Conservation (phyloP, 805 yeast species). For the Wickerhamiella galacta region DNA sequence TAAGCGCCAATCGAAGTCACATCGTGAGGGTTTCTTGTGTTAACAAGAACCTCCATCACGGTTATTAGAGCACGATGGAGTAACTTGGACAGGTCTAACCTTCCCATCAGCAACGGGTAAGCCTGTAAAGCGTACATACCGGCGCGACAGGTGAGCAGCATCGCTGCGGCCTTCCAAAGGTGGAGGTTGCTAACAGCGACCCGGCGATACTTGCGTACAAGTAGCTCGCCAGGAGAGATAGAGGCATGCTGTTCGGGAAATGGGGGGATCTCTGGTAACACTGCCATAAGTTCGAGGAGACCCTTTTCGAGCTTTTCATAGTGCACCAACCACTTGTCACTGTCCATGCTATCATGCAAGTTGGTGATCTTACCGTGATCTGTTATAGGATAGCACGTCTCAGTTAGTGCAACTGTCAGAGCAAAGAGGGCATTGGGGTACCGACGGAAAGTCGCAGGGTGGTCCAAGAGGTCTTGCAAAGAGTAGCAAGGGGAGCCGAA, state of each 20-base stretch:
- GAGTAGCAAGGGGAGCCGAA: constrained; percentile 3
- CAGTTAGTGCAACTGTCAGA: constrained; percentile 5
- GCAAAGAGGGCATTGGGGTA: constrained; percentile 7
- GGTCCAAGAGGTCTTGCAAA: constrained; percentile 7
- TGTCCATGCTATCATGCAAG: no score
- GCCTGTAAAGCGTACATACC: constrained; percentile 9
- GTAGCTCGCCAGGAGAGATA: no score
- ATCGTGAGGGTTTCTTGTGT: constrained; percentile 13
- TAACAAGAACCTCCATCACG: constrained; percentile 12
- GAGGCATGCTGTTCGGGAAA: constrained; percentile 2
- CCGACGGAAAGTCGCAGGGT: constrained; percentile 6
- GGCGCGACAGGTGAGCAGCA: constrained; percentile 8
- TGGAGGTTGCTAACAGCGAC: no score
- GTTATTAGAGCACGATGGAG: constrained; percentile 11
- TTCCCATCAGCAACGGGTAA: constrained; percentile 6
- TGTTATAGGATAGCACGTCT: constrained; percentile 6
- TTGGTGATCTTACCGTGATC: constrained; percentile 10
- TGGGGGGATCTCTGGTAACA: constrained; percentile 8
- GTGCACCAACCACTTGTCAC: constrained; percentile 10
- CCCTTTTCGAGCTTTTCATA: constrained; percentile 9
- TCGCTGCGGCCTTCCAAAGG: constrained; percentile 10
- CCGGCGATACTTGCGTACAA: no score
- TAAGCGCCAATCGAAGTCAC: constrained; percentile 8
- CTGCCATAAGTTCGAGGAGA: constrained; percentile 4
- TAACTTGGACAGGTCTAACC: constrained; percentile 10